phyloP scores from a whole-genome alignment of 345 rosid species.

The Citrus glauca region DNA sequence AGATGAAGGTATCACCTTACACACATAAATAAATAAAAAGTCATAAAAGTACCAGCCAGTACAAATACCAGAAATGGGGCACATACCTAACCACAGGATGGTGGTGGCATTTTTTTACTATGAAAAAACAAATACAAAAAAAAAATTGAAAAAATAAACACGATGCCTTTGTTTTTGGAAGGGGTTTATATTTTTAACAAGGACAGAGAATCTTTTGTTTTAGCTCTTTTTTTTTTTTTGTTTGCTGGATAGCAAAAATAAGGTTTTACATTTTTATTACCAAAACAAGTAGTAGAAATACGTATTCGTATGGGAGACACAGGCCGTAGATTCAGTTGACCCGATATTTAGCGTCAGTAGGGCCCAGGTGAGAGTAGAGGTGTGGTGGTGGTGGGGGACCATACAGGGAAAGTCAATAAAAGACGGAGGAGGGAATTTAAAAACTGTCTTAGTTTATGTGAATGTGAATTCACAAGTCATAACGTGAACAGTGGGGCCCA shows the following conservation, averaged over 20 bases:
- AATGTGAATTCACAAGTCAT: background rate
- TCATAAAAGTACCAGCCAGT: conserved; percentile 6
- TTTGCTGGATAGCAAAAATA: too few species aligned
- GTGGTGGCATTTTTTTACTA: conserved; percentile 11
- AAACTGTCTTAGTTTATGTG: background rate
- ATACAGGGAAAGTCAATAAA: conserved; percentile 20
- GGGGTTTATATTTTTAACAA: background rate
- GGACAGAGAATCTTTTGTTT: background rate
- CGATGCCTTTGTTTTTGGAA: background rate
- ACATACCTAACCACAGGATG: conserved; percentile 12
- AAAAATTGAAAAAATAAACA: background rate
- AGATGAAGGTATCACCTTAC: background rate
- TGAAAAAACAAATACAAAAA: background rate
- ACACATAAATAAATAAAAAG: background rate
- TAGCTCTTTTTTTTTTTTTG: too few species aligned
- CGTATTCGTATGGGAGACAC: conserved; percentile 13
- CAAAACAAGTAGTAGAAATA: background rate
- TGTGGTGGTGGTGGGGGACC: conserved; percentile 13
- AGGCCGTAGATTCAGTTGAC: conserved; percentile 32
- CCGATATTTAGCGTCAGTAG: conserved; percentile 14
- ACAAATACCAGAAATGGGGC: conserved; percentile 15
- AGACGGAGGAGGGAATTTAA: background rate
- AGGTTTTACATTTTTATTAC: too few species aligned
- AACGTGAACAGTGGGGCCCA: background rate
- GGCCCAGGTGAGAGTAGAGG: background rate